Evolutionary conservation across 1,284 basidiomycete genomes (phyloP).

Genomic region (Cryptococcus hybrid): DNA sequence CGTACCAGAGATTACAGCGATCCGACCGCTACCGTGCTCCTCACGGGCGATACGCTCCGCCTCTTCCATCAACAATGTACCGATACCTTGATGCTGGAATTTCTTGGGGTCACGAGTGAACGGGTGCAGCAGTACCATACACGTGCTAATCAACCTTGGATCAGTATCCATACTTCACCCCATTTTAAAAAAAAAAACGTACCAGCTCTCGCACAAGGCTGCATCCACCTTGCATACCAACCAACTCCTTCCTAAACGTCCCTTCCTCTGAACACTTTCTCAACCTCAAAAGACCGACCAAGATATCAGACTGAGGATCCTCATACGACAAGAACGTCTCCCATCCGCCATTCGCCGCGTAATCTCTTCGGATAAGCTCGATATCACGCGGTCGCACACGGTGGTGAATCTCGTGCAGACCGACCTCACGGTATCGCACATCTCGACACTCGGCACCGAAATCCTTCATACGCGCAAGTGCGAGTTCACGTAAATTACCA

Average conservation of each 20-base stretch:
- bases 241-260: conserved; percentile 91
- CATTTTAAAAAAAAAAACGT: conserved; percentile 15
- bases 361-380: conserved; percentile 95
- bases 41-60: conserved; percentile 97
- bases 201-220: conserved; percentile 90
- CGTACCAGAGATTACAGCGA: conserved; percentile 85
- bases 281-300: conserved; percentile 88
- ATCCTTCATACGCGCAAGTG: conserved; percentile 97
- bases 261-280: conserved; percentile 95
- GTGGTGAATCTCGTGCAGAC: conserved; percentile 98
- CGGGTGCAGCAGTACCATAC: conserved; percentile 97
- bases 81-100: conserved; percentile 98
- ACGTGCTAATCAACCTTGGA: conserved; percentile 60
- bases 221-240: conserved; percentile 72
- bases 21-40: conserved; percentile 79
- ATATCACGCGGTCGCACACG: conserved; percentile 95
- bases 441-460: conserved; percentile 98
- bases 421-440: conserved; percentile 97
- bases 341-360: conserved; percentile 97
- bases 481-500: conserved; percentile 94
- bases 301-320: conserved; percentile 94
- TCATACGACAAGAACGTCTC: conserved; percentile 99
- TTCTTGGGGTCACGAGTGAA: conserved; percentile 98
- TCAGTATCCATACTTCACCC: background rate
- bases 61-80: conserved; percentile 97